Base-by-base conservation (phyloP, 129 eudicot genomes). In the Cynara cardunculus region DNA sequence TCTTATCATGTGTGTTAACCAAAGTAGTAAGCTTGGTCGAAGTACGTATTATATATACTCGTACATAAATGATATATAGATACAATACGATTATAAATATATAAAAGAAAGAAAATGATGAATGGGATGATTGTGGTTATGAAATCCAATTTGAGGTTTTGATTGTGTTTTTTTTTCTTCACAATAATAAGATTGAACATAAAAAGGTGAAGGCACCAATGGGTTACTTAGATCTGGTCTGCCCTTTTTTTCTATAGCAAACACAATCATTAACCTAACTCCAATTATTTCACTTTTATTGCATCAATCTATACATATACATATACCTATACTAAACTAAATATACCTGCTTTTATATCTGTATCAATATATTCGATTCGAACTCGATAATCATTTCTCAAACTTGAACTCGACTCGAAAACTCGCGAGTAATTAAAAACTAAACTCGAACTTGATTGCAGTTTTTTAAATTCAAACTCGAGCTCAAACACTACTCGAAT, bases 221-320 rank as follows among this genome's bases (percentile, higher is more conserved):
- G 70, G 80, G 26, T 74, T 81, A 19, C 75, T 56, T 81, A 81
- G 84, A 81, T 74, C 84, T 81, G 75, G 84, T 81, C 84, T 73
- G 32, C 53, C 49, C 67, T 64, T 81, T 80, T 49, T 11, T 18
- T 7, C 49, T 81, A 74, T 22, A 81, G 7, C 59, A 53, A 74
- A 81, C 84, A 81, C 56, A 74, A 74, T 81, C 19, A 81, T 81
- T 44, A 39, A 13, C 71, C 19, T 19, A 14, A 70, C 69, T 32
- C 32, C 37, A 18, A 78, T 49, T 73, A 64, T 73, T 80, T 64
- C 79, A 81, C 84, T 73, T 73, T 25, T 80, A 78, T 69, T 76
- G 59, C 32, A 78, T 53, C 83, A 71, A 46, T 56, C 18, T 53
- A 74, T 25, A 41, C 24, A 44, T 73, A 11, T 72, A 72, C 1